phyloP scores from a whole-genome alignment of 371 early-diverging fungal genomes.

The Mortierella sp. region DNA sequence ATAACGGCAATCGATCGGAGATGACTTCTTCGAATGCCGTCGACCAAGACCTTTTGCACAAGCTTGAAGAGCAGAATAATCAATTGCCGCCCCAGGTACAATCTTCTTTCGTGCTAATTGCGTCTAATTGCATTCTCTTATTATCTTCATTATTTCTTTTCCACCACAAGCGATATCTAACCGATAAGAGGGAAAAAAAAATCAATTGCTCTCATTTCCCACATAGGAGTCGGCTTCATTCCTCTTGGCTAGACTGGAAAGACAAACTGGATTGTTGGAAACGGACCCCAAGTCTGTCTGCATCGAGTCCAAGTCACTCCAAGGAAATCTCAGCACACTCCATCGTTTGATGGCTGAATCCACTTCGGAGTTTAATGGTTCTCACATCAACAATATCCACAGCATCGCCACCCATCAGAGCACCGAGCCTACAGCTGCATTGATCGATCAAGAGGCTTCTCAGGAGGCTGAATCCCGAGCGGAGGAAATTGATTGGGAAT shows the following conservation, averaged over 20 bases:
- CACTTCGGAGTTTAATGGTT: conserved; percentile 4
- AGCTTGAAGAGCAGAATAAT: conserved; percentile 15
- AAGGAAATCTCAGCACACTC: conserved; percentile 58
- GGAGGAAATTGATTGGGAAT: conserved; percentile 77
- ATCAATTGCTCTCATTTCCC: conserved; percentile 5
- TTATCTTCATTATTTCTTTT: background rate
- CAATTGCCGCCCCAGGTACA: conserved; percentile 10
- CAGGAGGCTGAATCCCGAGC: background rate
- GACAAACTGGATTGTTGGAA: conserved; percentile 60
- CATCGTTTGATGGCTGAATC: conserved; percentile 54
- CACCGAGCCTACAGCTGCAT: background rate
- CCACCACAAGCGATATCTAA: background rate
- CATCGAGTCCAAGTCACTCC: conserved; percentile 58
- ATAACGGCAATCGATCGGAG: conserved; percentile 4
- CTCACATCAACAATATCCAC: conserved; percentile 1
- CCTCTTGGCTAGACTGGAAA: conserved; percentile 61
- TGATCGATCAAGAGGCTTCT: background rate
- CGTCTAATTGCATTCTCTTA: background rate
- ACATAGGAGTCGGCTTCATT: conserved; percentile 59
- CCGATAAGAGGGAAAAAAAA: background rate
- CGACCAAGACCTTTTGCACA: conserved; percentile 11
- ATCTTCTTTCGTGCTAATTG: background rate
- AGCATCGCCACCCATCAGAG: background rate
- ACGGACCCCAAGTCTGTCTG: conserved; percentile 64
- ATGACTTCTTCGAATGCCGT: background rate